A percentile compares a stretch with the other conserved stretches of the same genome.
These are phyloP conservation scores for Arthrinium phaeospermum DNA, from an alignment of 2,329 filamentous ascomycete genomes.

Conservation along the genomic window DNA sequence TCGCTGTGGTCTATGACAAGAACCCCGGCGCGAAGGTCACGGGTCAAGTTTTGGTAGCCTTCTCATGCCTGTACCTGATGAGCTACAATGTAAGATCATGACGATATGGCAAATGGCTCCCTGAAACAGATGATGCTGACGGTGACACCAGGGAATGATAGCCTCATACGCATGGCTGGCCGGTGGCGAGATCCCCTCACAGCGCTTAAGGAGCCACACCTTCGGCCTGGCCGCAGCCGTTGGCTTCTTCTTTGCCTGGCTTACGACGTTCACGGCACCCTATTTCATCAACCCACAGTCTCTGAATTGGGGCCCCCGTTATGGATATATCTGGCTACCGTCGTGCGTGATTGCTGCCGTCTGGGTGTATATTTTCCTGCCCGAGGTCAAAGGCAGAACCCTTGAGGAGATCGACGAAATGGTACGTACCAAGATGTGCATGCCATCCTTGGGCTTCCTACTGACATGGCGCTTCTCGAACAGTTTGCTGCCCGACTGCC, in stretches of 20 bases:
- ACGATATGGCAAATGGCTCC: background rate
- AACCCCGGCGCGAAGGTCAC: constrained; percentile 37
- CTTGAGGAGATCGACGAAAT: constrained; percentile 56
- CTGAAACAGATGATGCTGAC: background rate
- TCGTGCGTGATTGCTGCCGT: constrained; percentile 32
- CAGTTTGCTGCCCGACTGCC: constrained; percentile 33
- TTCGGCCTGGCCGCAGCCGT: constrained; percentile 55
- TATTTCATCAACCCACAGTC: constrained; percentile 59
- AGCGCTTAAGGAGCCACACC: constrained; percentile 57
- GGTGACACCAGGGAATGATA: constrained; percentile 45
- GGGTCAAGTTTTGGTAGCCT: constrained; percentile 51
- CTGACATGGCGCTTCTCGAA: background rate
- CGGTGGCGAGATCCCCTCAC: constrained; percentile 58
- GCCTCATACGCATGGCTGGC: constrained; percentile 57
- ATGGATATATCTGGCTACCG: constrained; percentile 57
- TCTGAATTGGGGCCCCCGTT: constrained; percentile 57
- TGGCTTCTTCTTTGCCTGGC: constrained; percentile 56
- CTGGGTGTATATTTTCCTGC: constrained; percentile 50
- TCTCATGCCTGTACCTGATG: constrained; percentile 54
- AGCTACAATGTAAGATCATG: constrained; percentile 52
- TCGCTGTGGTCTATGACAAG: constrained; percentile 53
- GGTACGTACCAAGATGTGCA: constrained; percentile 31
- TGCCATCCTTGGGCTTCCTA: background rate
- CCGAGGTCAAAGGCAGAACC: constrained; percentile 53
- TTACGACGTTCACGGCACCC: constrained; percentile 57